phyloP scores from a whole-genome alignment of 371 early-diverging fungal genomes.

The Rhizomucor pusillus region DNA sequence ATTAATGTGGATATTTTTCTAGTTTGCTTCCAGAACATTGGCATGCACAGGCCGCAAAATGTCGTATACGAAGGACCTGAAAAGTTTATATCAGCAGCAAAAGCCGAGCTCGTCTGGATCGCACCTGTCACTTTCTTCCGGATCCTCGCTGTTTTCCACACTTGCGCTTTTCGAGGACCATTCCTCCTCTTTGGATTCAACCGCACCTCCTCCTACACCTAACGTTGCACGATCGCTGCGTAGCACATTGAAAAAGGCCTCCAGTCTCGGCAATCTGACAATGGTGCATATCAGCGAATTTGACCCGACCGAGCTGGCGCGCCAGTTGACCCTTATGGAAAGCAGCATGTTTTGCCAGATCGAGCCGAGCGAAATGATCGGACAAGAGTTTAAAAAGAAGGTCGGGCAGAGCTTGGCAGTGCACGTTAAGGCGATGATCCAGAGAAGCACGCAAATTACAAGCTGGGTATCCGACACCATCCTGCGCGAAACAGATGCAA shows the following conservation, averaged over 20 bases:
- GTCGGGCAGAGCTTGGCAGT: conserved; percentile 41
- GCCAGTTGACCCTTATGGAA: conserved; percentile 76
- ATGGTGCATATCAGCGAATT: conserved; percentile 60
- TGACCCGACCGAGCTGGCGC: conserved; percentile 73
- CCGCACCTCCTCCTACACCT: conserved; percentile 19
- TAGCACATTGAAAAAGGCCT: conserved; percentile 30
- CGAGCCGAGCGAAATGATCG: conserved; percentile 63
- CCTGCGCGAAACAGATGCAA: conserved; percentile 60
- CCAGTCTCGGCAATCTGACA: conserved; percentile 12
- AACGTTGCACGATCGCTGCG: conserved; percentile 31
- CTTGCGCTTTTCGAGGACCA: conserved; percentile 33
- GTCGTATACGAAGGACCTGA: conserved; percentile 17
- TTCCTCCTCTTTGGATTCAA: conserved; percentile 5
- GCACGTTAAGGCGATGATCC: conserved; percentile 50
- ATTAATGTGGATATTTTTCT: no score
- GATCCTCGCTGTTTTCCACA: conserved; percentile 32
- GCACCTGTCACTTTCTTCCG: conserved; percentile 21
- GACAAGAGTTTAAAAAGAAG: conserved; percentile 57
- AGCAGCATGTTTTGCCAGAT: conserved; percentile 57
- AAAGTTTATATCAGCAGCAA: background rate
- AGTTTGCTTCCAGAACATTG: conserved; percentile 15
- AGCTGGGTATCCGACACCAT: conserved; percentile 76
- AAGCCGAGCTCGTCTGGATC: conserved; percentile 7
- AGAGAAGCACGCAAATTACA: conserved; percentile 50
- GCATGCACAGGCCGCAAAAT: conserved; percentile 16